A percentile compares a stretch with the other conserved stretches of the same genome.
These are phyloP conservation scores for Lactarius hatsudake DNA, from an alignment of 768 basidiomycete species.

Conservation along the genomic window DNA sequence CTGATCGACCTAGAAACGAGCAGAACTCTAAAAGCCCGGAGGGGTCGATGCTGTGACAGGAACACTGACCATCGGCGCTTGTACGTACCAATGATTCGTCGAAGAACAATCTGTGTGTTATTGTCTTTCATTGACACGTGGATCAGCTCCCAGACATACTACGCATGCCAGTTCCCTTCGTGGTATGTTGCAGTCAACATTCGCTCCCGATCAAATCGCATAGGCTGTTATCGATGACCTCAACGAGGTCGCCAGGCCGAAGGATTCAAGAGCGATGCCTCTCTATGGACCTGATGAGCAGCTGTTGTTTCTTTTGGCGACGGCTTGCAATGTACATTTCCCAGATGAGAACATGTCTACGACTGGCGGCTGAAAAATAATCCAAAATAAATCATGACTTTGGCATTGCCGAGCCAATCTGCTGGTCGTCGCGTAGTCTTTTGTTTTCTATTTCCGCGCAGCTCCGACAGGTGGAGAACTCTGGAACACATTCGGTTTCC, in stretches of 20 bases:
- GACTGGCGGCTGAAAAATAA: background rate
- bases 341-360: background rate
- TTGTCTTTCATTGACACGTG: background rate
- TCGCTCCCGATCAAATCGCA: background rate
- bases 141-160: background rate
- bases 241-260: background rate
- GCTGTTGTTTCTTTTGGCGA: background rate
- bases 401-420: background rate
- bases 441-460: background rate
- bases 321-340: background rate
- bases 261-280: background rate
- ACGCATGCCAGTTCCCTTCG: background rate
- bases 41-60: background rate
- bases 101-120: background rate
- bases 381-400: background rate
- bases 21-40: background rate
- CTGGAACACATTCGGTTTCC: background rate
- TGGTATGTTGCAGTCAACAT: background rate
- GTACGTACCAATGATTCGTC: background rate
- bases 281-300: background rate
- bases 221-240: background rate
- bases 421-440: background rate
- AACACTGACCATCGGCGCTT: background rate
- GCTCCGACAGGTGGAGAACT: background rate
- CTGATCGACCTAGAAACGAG: background rate